A percentile compares a stretch with the other conserved stretches of the same genome.
Evolutionary conservation across 352 stramenopile genomes (phyloP).

Genomic region (Phytophthora pisi): DNA sequence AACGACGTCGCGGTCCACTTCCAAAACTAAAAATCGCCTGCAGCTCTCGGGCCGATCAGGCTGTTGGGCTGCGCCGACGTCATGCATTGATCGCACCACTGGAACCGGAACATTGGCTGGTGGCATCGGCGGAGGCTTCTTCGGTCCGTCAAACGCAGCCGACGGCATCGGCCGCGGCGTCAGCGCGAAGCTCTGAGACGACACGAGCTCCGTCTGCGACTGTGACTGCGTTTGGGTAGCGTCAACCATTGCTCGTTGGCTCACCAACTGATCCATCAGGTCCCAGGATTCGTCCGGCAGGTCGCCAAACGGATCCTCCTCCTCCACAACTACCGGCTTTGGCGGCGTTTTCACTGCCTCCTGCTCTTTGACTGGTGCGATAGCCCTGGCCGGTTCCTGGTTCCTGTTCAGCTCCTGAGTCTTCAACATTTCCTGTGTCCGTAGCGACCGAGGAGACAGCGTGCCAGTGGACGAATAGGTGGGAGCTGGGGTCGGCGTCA

Average conservation of each 20-base stretch:
- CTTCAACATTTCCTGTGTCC: slow-evolving; percentile 16
- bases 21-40: slow-evolving; percentile 66
- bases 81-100: slow-evolving; percentile 31
- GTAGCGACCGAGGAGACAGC: slow-evolving; percentile 18
- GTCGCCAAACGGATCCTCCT: slow-evolving; percentile 59
- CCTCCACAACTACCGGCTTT: slow-evolving; percentile 20
- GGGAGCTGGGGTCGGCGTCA: slow-evolving; percentile 11
- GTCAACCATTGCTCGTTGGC: slow-evolving; percentile 42
- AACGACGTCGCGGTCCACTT: slow-evolving; percentile 60
- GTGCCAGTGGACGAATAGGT: slow-evolving; percentile 32
- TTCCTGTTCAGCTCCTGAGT: slow-evolving; percentile 21
- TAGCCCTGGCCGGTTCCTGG: not conserved
- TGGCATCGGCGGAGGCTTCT: slow-evolving; percentile 12
- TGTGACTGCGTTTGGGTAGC: slow-evolving; percentile 15
- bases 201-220: slow-evolving; percentile 36
- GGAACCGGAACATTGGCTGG: slow-evolving; percentile 11
- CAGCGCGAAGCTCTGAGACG: slow-evolving; percentile 33
- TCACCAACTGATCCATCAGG: slow-evolving; percentile 70
- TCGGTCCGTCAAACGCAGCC: slow-evolving; percentile 10
- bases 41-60: slow-evolving; percentile 39
- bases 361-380: slow-evolving; percentile 10
- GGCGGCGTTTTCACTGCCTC: slow-evolving; percentile 6
- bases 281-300: slow-evolving; percentile 85
- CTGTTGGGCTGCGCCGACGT: not conserved
- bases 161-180: slow-evolving; percentile 40